A percentile compares a stretch with the other conserved stretches of the same genome.
Conservation (phyloP, 2,329 filamentous ascomycete genomes). For the Penicillium sp. region DNA sequence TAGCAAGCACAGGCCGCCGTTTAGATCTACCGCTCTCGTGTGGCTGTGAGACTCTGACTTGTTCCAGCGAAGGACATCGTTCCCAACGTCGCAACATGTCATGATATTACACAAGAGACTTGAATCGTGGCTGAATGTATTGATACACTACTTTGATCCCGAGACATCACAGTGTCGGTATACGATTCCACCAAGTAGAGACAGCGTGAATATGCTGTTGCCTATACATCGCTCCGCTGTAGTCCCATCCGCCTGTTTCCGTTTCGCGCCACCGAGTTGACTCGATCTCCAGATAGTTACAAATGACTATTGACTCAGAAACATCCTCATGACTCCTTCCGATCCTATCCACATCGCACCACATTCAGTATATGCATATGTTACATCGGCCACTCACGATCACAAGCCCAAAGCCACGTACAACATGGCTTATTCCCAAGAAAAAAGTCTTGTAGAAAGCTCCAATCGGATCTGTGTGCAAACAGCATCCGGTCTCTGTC, state of each 20-base stretch:
- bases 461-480: background rate
- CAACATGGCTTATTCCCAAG: background rate
- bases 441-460: background rate
- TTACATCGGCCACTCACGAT: background rate
- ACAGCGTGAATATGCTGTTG: background rate
- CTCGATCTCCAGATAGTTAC: background rate
- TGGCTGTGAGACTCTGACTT: too few species aligned
- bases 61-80: too few species aligned
- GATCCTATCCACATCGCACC: background rate
- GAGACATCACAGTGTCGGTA: background rate
- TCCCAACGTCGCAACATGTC: background rate
- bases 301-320: background rate
- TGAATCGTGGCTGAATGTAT: background rate
- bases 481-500: background rate
- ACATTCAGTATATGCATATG: background rate
- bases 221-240: background rate
- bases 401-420: slow-evolving; percentile 4
- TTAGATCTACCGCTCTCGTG: too few species aligned
- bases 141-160: background rate
- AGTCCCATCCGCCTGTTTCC: background rate
- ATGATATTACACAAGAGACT: background rate
- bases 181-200: background rate
- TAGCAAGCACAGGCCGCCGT: too few species aligned
- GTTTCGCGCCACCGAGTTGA: background rate
- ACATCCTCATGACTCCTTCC: background rate